Percentiles rank a stretch among this genome's conserved stretches.
Evolutionary conservation across 2,329 filamentous ascomycete genomes (phyloP).

Genomic region (Stenocarpella maydis): DNA sequence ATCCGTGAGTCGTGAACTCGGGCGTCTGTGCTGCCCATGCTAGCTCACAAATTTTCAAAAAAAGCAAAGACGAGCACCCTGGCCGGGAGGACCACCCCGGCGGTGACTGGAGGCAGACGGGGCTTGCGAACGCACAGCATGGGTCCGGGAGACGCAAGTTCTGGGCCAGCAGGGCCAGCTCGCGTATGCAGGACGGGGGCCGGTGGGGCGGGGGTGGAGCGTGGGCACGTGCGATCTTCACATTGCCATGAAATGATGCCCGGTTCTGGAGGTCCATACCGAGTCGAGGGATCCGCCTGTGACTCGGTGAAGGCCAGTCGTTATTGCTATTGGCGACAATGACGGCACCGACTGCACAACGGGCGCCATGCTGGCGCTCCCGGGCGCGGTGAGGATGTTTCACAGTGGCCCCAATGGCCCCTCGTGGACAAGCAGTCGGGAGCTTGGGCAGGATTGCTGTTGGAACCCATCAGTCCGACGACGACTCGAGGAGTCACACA

Average conservation of each 20-base stretch:
- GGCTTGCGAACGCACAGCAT: constrained; percentile 34
- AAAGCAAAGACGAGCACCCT: neutral
- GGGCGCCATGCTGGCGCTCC: constrained; percentile 21
- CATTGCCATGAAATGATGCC: constrained; percentile 25
- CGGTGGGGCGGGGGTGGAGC: constrained; percentile 31
- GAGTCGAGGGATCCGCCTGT: constrained; percentile 22
- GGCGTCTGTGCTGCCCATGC: constrained; percentile 16
- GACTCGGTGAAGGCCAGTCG: constrained; percentile 25
- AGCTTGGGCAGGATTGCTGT: neutral
- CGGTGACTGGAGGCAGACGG: constrained; percentile 32
- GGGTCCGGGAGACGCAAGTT: constrained; percentile 16
- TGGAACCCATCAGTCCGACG: neutral
- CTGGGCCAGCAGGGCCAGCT: constrained; percentile 27
- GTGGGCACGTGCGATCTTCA: constrained; percentile 33
- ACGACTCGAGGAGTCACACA: neutral
- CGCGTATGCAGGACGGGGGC: constrained; percentile 19
- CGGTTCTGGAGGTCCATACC: constrained; percentile 25
- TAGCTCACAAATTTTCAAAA: neutral
- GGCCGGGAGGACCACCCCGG: constrained; percentile 25
- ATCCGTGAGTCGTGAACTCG: constrained; percentile 14
- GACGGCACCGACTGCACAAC: constrained; percentile 6
- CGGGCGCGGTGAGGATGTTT: constrained; percentile 5
- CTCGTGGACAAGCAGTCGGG: neutral
- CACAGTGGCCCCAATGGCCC: neutral
- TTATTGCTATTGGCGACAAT: constrained; percentile 16